A percentile compares a stretch with the other conserved stretches of the same genome.
phyloP scores from a whole-genome alignment of 192 early-diverging fungal species.

The Linderina pennispora region DNA sequence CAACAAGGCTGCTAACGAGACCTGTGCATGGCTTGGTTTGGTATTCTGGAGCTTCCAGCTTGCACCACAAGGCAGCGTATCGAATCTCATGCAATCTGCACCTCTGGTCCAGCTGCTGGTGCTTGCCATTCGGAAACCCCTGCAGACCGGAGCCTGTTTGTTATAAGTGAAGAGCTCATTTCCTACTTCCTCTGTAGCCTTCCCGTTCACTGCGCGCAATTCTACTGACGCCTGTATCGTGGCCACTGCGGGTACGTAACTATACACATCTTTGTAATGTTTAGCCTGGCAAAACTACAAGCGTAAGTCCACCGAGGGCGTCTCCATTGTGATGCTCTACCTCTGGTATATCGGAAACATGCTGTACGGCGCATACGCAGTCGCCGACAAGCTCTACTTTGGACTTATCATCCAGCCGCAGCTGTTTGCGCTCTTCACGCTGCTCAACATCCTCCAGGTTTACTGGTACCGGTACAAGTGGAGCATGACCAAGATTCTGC shows the following conservation, averaged over 20 bases:
- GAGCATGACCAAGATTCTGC: neutral
- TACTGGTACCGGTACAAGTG: constrained; percentile 39
- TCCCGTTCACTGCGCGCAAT: neutral
- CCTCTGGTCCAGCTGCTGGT: neutral
- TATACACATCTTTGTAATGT: neutral
- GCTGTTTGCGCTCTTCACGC: constrained; percentile 37
- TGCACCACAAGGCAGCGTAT: constrained; percentile 47
- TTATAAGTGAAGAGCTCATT: constrained; percentile 10
- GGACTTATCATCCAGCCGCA: constrained; percentile 44
- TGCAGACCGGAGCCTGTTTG: no score
- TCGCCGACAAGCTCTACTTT: constrained; percentile 27
- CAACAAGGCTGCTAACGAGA: constrained; percentile 31
- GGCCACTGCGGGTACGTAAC: neutral
- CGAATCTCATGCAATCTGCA: neutral
- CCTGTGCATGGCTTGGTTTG: constrained; percentile 42
- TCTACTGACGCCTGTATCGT: neutral
- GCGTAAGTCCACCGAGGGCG: constrained; percentile 42
- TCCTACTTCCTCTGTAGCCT: neutral
- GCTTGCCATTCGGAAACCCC: no score
- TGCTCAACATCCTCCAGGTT: constrained; percentile 38
- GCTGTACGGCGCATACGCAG: constrained; percentile 39
- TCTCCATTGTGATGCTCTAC: constrained; percentile 40
- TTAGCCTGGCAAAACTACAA: constrained; percentile 46
- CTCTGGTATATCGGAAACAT: constrained; percentile 37
- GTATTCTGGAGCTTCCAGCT: constrained; percentile 47